phyloP scores from a whole-genome alignment of 805 yeast species.

The Danielozyma ontarioensis region DNA sequence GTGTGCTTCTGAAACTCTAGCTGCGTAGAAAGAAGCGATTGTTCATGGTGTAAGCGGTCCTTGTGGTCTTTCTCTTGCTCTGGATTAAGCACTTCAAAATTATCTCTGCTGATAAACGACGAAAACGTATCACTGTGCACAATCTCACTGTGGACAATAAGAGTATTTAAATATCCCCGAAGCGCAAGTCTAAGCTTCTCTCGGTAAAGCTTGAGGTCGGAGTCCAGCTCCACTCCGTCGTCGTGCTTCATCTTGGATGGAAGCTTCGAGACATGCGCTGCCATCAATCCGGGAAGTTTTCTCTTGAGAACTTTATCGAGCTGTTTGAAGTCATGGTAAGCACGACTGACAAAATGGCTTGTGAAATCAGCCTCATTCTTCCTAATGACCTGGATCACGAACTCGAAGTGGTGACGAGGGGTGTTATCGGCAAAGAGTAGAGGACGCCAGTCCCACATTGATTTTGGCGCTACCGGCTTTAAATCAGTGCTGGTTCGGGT shows the following conservation, averaged over 20 bases:
- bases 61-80: conserved; percentile 52
- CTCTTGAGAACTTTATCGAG: conserved; percentile 49
- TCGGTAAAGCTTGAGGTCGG: conserved; percentile 41
- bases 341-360: conserved; percentile 48
- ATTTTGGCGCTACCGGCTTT: too few species aligned
- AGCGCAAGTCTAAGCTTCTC: conserved; percentile 76
- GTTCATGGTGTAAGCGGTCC: conserved; percentile 57
- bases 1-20: conserved; percentile 69
- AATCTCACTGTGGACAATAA: conserved; percentile 52
- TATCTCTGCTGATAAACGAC: conserved; percentile 45
- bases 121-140: conserved; percentile 46
- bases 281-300: conserved; percentile 58
- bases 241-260: conserved; percentile 50
- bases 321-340: conserved; percentile 63
- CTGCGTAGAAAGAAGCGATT: conserved; percentile 53
- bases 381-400: conserved; percentile 42
- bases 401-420: conserved; percentile 33
- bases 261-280: conserved; percentile 49
- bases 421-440: conserved; percentile 2
- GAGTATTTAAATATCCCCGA: conserved; percentile 60
- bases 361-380: conserved; percentile 17
- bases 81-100: conserved; percentile 31
- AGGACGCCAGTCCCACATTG: too few species aligned
- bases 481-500: conserved; percentile 15
- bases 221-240: conserved; percentile 14